Evolutionary conservation across 108 stramenopile species (phyloP), one percentile per base, ranked within the genome.

Genomic region (Cyclotella kingstonii): DNA sequence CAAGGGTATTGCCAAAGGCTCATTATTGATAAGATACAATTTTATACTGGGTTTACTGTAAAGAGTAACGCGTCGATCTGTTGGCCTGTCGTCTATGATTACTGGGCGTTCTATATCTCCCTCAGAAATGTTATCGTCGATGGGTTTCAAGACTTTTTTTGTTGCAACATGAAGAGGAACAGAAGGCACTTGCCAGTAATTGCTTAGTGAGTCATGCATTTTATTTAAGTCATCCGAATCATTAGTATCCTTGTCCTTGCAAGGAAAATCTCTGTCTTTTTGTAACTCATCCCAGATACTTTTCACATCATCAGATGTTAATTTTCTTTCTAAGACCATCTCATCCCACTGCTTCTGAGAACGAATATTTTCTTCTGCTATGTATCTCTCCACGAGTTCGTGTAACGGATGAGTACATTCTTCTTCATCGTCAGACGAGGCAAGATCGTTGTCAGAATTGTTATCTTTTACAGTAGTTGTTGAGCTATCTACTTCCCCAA

Each of bases 291-390:
- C 43, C 74, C 74, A 75, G 38, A 61, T 33, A 4, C 39, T 46
- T 38, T 57, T 33, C 11, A 75, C 74, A 49, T n/a, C n/a, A n/a
- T 54, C 54, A 22, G 65, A 66, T 15, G 23, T 54, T 36, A 55
- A 61, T 11, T 12, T 55, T 48, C 38, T 35, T 6, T 66, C 39
- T 15, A 39, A 9, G 23, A 40, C 35, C 38, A 60, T 39, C 23
- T 75, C 54, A n/a, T 55, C 28, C 35, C 44, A 46, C 31, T 66
- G 50, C 44, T 52, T 50, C 30, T 57, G 60, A 49, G 66, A 75
- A 26, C 27, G 30, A n/a, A 29, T 36, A 67, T 75, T 66, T 35
- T 75, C 74, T 17, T 55, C 31, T 42, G 55, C 54, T n/a, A 75
- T 48, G n/a, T 62, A 54, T 15, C 31, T 60, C 41, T 67, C 66